Percentiles rank a stretch among this genome's conserved stretches.
Conservation (phyloP, 208 protist species). For the Leishmania turanica region DNA sequence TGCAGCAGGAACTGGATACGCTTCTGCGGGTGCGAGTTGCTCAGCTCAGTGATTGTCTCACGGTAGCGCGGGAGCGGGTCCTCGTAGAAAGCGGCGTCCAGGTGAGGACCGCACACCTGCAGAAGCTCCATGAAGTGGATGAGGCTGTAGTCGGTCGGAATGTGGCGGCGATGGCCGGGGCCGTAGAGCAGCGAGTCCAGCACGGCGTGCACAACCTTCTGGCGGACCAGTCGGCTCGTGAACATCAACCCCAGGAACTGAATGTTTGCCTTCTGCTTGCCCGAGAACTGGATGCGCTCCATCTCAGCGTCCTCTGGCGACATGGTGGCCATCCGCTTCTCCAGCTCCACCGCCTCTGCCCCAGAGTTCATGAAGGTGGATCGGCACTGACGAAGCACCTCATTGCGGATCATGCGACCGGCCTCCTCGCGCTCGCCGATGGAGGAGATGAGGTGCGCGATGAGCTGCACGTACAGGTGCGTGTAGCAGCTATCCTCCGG, state of each 20-base stretch:
- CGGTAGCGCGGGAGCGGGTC: conserved; percentile 51
- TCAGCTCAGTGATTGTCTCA: conserved; percentile 54
- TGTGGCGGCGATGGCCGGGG: conserved; percentile 50
- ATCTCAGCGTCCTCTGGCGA: conserved; percentile 63
- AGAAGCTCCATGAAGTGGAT: conserved; percentile 87
- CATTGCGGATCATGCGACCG: conserved; percentile 65
- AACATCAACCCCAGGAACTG: conserved; percentile 87
- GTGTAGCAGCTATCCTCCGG: conserved; percentile 81
- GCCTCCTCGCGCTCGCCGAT: conserved; percentile 75
- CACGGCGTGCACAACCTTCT: conserved; percentile 64
- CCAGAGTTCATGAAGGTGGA: conserved; percentile 68
- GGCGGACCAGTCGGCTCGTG: conserved; percentile 48
- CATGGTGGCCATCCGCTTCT: conserved; percentile 48
- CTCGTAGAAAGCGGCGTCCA: conserved; percentile 42
- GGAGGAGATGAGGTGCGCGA: conserved; percentile 64
- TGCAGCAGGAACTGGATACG: conserved; percentile 82
- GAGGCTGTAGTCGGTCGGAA: conserved; percentile 70
- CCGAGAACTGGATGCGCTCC: conserved; percentile 62
- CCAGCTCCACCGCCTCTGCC: conserved; percentile 41
- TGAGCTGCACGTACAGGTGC: conserved; percentile 78
- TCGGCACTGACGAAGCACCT: conserved; percentile 76
- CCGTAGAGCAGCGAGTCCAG: conserved; percentile 82
- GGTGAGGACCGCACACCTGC: conserved; percentile 63
- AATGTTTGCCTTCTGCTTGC: conserved; percentile 87
- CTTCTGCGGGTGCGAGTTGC: conserved; percentile 54